These are phyloP conservation scores for Penicillium frequentans DNA, from an alignment of 2,329 filamentous ascomycete species.

Conservation along the genomic window DNA sequence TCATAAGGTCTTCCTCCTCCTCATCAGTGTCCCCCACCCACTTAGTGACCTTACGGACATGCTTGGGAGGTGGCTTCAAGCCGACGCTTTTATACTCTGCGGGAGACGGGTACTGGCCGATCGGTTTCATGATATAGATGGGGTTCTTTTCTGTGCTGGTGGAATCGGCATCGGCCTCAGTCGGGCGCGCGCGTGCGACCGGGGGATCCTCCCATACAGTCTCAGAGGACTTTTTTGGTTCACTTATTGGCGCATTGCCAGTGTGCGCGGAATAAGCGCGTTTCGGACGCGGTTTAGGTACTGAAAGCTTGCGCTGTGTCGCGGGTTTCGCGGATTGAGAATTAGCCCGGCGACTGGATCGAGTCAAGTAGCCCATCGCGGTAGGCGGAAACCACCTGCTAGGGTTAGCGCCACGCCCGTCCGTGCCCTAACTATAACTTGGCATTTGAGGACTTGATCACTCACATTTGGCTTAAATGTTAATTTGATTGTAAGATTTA, in stretches of 20 bases:
- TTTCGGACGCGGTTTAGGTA: slow-evolving; percentile 14
- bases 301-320: slow-evolving; percentile 17
- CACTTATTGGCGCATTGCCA: slow-evolving; percentile 6
- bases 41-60: slow-evolving; percentile 10
- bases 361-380: slow-evolving; percentile 20
- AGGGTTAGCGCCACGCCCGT: slow-evolving; percentile 22
- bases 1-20: slow-evolving; percentile 5
- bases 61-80: slow-evolving; percentile 13
- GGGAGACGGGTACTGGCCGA: slow-evolving; percentile 22
- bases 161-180: slow-evolving; percentile 8
- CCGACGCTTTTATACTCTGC: slow-evolving; percentile 22
- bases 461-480: background rate
- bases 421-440: slow-evolving; percentile 18
- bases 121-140: slow-evolving; percentile 20
- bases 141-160: background rate
- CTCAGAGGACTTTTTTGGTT: slow-evolving; percentile 1
- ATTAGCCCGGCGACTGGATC: slow-evolving; percentile 10
- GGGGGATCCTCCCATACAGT: slow-evolving; percentile 11
- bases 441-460: background rate
- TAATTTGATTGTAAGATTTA: background rate
- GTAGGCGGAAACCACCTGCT: slow-evolving; percentile 19
- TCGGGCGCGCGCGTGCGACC: slow-evolving; percentile 12
- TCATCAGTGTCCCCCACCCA: slow-evolving; percentile 8
- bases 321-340: slow-evolving; percentile 13
- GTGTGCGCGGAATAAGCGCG: slow-evolving; percentile 4